These are phyloP conservation scores for Camelina neglecta DNA, from an alignment of 345 rosid genomes.

Conservation along the genomic window DNA sequence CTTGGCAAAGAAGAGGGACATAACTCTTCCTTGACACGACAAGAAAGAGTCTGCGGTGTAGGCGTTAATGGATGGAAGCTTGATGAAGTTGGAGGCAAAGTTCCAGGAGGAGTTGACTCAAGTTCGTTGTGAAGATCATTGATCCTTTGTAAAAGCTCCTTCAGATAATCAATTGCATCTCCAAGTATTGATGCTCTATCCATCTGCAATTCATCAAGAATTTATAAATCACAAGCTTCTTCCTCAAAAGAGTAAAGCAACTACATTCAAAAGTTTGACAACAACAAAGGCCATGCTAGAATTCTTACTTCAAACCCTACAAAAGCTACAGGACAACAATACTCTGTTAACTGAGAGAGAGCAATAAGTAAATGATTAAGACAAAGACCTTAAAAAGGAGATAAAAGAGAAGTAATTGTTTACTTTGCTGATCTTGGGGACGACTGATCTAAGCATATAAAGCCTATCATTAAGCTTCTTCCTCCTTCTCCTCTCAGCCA, in stretches of 20 bases:
- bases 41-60: conserved; percentile 73
- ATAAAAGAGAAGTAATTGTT: conserved; percentile 17
- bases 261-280: conserved; percentile 13
- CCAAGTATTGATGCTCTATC: conserved; percentile 98
- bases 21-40: conserved; percentile 79
- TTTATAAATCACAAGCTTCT: neutral
- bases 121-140: conserved; percentile 89
- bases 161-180: conserved; percentile 93
- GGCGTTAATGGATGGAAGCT: conserved; percentile 89
- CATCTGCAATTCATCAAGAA: conserved; percentile 64
- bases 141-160: conserved; percentile 94
- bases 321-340: conserved; percentile 9
- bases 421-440: conserved; percentile 99
- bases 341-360: neutral
- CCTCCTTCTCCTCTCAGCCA: conserved; percentile 97
- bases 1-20: conserved; percentile 72
- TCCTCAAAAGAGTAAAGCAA: conserved; percentile 11
- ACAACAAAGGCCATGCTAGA: neutral
- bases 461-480: conserved; percentile 99
- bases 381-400: conserved; percentile 1
- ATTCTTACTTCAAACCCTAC: neutral
- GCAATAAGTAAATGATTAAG: neutral
- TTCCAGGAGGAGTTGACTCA: conserved; percentile 74
- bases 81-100: conserved; percentile 63
- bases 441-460: conserved; percentile 97